Evolutionary conservation across 2,329 filamentous ascomycete species (phyloP).

Genomic region (Colletotrichum chlorophyti): DNA sequence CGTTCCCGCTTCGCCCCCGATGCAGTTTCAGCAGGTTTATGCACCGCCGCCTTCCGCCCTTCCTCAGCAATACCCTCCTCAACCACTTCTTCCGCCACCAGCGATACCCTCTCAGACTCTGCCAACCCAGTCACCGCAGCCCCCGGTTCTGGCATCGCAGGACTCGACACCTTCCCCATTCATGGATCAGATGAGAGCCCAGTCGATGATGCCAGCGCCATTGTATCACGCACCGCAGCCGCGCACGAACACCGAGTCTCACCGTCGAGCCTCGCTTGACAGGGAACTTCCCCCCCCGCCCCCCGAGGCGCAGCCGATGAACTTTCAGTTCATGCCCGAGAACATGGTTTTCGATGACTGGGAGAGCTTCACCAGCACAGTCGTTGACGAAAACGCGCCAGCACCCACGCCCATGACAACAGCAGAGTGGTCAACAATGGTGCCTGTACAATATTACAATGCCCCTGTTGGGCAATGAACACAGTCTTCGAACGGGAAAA

Average conservation of each 20-base stretch:
- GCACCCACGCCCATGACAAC: conserved; percentile 30
- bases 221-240: conserved; percentile 25
- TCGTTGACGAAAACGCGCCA: conserved; percentile 39
- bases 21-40: conserved; percentile 30
- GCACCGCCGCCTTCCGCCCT: conserved; percentile 24
- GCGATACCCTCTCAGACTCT: conserved; percentile 29
- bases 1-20: conserved; percentile 28
- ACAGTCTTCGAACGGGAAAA: conserved; percentile 10
- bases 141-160: conserved; percentile 27
- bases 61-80: conserved; percentile 27
- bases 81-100: conserved; percentile 29
- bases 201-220: conserved; percentile 28
- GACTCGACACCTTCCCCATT: conserved; percentile 19
- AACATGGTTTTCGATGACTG: conserved; percentile 49
- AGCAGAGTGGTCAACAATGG: conserved; percentile 34
- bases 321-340: conserved; percentile 50
- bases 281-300: conserved; percentile 30
- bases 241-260: conserved; percentile 22
- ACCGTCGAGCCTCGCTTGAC: conserved; percentile 26
- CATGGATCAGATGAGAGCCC: conserved; percentile 27
- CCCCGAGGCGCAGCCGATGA: conserved; percentile 40
- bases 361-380: conserved; percentile 45
- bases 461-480: conserved; percentile 29
- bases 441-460: conserved; percentile 34
- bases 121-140: conserved; percentile 26